Conservation (phyloP, 306 rosid genomes). For the Cicer pinnatifidum region DNA sequence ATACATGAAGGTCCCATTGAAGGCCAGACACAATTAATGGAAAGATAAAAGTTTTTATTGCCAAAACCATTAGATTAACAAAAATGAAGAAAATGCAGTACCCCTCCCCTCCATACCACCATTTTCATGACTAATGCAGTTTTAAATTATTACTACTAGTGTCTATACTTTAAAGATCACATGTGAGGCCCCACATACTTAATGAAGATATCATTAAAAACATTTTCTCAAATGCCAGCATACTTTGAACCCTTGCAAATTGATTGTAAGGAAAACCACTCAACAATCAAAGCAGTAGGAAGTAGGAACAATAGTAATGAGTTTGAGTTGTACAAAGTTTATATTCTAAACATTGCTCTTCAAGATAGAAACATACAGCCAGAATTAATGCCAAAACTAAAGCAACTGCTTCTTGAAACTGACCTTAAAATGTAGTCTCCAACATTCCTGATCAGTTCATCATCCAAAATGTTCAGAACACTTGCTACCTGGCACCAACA, state of each 20-base stretch:
- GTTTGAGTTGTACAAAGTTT: slow-evolving; percentile 20
- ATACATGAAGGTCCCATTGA: neutral
- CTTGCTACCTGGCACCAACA: slow-evolving; percentile 75
- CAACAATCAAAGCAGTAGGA: slow-evolving; percentile 1
- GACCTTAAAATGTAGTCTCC: slow-evolving; percentile 86
- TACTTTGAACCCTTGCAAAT: slow-evolving; percentile 28
- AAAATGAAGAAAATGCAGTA: slow-evolving; percentile 2
- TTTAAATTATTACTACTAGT: slow-evolving; percentile 1
- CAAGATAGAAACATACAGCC: slow-evolving; percentile 21
- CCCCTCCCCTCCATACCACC: neutral
- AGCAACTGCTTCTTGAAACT: slow-evolving; percentile 46
- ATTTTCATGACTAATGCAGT: neutral
- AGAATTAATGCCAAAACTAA: slow-evolving; percentile 33
- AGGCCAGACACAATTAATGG: neutral
- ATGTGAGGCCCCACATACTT: slow-evolving; percentile 11
- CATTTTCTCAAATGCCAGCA: slow-evolving; percentile 10
- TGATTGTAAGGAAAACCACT: slow-evolving; percentile 26
- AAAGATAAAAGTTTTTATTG: slow-evolving; percentile 11
- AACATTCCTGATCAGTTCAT: slow-evolving; percentile 71
- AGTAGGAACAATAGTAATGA: neutral
- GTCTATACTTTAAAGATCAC: slow-evolving; percentile 12
- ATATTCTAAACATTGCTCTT: slow-evolving; percentile 34
- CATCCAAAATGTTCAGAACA: slow-evolving; percentile 83
- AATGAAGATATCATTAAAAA: slow-evolving; percentile 7
- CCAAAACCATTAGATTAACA: slow-evolving; percentile 9